Base-by-base conservation (phyloP, 2,329 filamentous ascomycete species). In the Aspergillus versicolor region DNA sequence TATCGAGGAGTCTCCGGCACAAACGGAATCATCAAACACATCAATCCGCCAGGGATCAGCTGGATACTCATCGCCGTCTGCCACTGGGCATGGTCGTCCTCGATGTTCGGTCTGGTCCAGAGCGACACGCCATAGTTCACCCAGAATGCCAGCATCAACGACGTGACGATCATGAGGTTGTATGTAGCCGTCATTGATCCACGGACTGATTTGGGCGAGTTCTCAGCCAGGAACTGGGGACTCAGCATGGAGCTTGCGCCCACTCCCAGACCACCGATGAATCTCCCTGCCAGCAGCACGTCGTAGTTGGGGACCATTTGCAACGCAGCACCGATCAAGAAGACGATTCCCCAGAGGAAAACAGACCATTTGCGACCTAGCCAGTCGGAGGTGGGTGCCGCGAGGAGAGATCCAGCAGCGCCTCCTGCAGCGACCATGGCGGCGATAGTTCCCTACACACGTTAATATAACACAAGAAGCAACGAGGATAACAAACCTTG, bases 141-240 rank as follows among this genome's bases (percentile, higher is more conserved):
- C 52, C 52, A 54, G 21, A 54, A 54, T 7, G 52, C 52, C 12
- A 54, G 43, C 52, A 54, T 54, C 19, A 54, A 22, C 0, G 43
- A 47, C 0, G 43, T 46, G n/a, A 54, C 52, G 34, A 54, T 54
- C 52, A 54, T 54, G 2, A 54, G 43, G 24, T 54, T 54, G 22
- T 54, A 54, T 15, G 52, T 48, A 11, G 52, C 52, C 0, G 52
- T 54, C 43, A 54, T 47, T 1, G 43, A 47, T 3, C 52, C 52
- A 32, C 52, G 52, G 19, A 54, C 24, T 13, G 43, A 72, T 50
- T 75, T 76, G 3, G 75, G 76, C 0, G 72, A 70, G 50, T 74
- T 77, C 54, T 79, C 76, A 1, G 73, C 71, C 1, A 78, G 66
- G 54, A 73, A 79, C 27, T 77, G 71, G 8, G 76, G 76, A 1